Evolutionary conservation across 768 basidiomycete species (phyloP).

Genomic region (Mycena indigotica): DNA sequence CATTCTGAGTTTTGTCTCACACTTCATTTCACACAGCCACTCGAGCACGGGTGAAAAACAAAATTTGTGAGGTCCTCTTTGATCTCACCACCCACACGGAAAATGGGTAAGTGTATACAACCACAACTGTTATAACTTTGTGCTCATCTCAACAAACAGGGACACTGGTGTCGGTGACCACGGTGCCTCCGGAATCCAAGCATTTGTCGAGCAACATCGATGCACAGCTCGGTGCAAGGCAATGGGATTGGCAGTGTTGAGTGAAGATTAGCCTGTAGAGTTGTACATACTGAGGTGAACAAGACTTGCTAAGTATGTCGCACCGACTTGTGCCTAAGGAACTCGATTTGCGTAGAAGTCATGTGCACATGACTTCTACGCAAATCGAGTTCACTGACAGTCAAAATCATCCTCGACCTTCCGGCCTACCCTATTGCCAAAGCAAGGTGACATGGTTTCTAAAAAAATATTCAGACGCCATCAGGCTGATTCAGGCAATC

Average conservation of each 20-base stretch:
- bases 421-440: not conserved
- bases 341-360: not conserved
- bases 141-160: not conserved
- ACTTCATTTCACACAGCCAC: not conserved
- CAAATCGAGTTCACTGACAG: not conserved
- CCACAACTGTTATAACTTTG: not conserved
- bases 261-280: not conserved
- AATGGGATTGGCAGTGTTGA: not conserved
- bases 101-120: not conserved
- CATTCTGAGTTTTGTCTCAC: not conserved
- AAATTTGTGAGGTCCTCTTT: not conserved
- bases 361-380: not conserved
- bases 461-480: no score
- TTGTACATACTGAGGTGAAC: not conserved
- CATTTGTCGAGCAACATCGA: not conserved
- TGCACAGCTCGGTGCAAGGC: not conserved
- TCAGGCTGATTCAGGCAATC: no score
- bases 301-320: not conserved
- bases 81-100: not conserved
- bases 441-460: no score
- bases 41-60: not conserved
- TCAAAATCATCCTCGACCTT: not conserved
- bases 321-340: not conserved
- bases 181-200: not conserved
- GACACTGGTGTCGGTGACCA: not conserved